Evolutionary conservation across 371 early-diverging fungal genomes (phyloP).

Genomic region (Mucor mucedo): DNA sequence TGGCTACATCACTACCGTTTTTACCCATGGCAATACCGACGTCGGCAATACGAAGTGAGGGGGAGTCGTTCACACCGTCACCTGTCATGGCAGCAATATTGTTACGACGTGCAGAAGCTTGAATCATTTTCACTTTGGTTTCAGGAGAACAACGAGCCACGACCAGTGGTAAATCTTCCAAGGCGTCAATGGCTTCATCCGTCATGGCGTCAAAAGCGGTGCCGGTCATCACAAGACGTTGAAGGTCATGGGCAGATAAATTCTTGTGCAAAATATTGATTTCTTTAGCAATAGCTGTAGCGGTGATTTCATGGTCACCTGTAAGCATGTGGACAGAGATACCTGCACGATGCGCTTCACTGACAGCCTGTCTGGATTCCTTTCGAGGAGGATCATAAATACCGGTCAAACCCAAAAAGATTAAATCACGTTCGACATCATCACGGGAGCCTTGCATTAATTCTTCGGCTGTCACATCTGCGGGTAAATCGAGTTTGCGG

Average conservation of each 20-base stretch:
- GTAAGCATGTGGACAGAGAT: slow-evolving; percentile 95
- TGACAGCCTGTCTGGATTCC: slow-evolving; percentile 75
- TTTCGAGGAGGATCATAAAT: slow-evolving; percentile 91
- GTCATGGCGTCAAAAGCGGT: slow-evolving; percentile 80
- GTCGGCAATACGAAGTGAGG: slow-evolving; percentile 89
- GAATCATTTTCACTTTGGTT: slow-evolving; percentile 96
- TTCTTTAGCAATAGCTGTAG: slow-evolving; percentile 88
- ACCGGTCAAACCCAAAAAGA: slow-evolving; percentile 87
- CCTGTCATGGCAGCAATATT: slow-evolving; percentile 84
- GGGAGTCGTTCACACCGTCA: slow-evolving; percentile 94
- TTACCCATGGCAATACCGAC: slow-evolving; percentile 94
- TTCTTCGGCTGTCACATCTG: slow-evolving; percentile 40
- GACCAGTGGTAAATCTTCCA: slow-evolving; percentile 84
- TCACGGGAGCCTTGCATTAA: slow-evolving; percentile 49
- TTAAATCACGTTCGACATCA: slow-evolving; percentile 68
- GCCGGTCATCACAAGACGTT: slow-evolving; percentile 80
- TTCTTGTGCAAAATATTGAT: slow-evolving; percentile 79
- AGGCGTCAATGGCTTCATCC: slow-evolving; percentile 78
- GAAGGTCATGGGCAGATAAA: slow-evolving; percentile 42
- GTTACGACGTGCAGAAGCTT: slow-evolving; percentile 82
- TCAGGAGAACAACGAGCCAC: slow-evolving; percentile 95
- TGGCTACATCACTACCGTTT: slow-evolving; percentile 91
- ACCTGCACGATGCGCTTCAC: slow-evolving; percentile 86
- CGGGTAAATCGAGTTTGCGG: slow-evolving; percentile 45
- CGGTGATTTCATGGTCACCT: slow-evolving; percentile 92